Evolutionary conservation across 305 asterid species (phyloP).

Genomic region (Fraxinus dipetala): DNA sequence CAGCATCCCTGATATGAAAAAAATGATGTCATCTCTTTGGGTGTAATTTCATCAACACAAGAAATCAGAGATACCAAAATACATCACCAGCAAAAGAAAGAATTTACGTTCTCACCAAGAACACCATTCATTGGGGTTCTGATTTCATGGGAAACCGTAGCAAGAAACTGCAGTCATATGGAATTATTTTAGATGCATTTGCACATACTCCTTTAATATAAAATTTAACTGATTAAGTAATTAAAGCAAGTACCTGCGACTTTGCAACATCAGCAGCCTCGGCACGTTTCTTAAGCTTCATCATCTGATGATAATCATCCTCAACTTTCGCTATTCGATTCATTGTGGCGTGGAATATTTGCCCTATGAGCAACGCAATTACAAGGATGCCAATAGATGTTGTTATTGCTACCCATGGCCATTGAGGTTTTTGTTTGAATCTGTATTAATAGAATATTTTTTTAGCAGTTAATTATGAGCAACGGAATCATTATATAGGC

Average conservation of each 20-base stretch:
- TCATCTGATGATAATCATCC: conserved; percentile 75
- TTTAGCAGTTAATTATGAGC: not conserved
- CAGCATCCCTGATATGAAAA: conserved; percentile 66
- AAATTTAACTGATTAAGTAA: not conserved
- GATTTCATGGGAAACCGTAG: conserved; percentile 96
- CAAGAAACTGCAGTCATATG: conserved; percentile 70
- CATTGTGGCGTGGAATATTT: conserved; percentile 73
- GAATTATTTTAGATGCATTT: conserved; percentile 15
- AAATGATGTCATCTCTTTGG: not conserved
- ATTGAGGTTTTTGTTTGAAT: conserved; percentile 83
- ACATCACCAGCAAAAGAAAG: conserved; percentile 13
- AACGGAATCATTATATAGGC: not conserved
- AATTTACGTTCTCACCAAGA: conserved; percentile 57
- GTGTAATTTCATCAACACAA: not conserved
- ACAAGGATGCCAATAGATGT: conserved; percentile 52
- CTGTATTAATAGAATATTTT: conserved; percentile 40
- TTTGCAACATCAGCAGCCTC: conserved; percentile 94
- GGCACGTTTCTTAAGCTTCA: conserved; percentile 77
- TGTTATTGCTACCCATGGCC: conserved; percentile 76
- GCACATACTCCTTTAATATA: not conserved
- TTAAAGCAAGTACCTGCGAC: conserved; percentile 58
- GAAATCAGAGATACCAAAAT: not conserved
- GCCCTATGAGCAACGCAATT: conserved; percentile 61
- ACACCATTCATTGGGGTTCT: conserved; percentile 98
- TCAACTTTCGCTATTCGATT: conserved; percentile 82